Conservation (phyloP, 805 yeast species). For the Candida nonsorbophila region DNA sequence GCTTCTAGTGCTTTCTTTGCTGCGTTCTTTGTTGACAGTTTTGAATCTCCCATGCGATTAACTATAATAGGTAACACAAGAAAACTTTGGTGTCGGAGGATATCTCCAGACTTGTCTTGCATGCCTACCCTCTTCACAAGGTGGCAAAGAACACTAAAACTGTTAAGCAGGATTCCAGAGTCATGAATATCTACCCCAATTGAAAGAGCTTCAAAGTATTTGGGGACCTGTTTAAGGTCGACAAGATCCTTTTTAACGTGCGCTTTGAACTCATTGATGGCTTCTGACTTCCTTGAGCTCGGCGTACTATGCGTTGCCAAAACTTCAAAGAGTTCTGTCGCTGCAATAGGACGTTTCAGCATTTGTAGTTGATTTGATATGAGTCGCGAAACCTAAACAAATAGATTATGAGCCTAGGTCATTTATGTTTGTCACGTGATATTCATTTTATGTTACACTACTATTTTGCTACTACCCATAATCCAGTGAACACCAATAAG, state of each 20-base stretch:
- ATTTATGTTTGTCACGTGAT: conserved; percentile 7
- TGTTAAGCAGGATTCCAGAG: conserved; percentile 29
- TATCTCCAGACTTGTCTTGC: conserved; percentile 41
- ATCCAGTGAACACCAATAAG: conserved; percentile 12
- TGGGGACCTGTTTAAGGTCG: conserved; percentile 43
- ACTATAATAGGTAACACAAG: conserved; percentile 49
- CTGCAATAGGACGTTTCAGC: too few species aligned
- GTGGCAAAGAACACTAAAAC: conserved; percentile 52
- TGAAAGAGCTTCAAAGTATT: conserved; percentile 46
- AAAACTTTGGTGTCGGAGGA: conserved; percentile 37
- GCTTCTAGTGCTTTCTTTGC: conserved; percentile 49
- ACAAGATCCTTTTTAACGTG: conserved; percentile 54
- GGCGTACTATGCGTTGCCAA: too few species aligned
- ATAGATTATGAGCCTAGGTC: too few species aligned
- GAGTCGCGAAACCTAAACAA: too few species aligned
- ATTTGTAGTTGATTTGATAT: too few species aligned
- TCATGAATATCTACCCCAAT: conserved; percentile 38
- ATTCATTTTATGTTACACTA: conserved; percentile 2
- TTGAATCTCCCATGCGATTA: conserved; percentile 39
- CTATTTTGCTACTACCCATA: conserved; percentile 17
- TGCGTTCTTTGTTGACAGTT: conserved; percentile 29
- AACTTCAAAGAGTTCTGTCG: too few species aligned
- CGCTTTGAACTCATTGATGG: conserved; percentile 38
- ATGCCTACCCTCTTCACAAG: conserved; percentile 53
- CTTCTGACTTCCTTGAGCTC: too few species aligned